Conservation (phyloP, 2,329 filamentous ascomycete species). For the Cercospora sp. region DNA sequence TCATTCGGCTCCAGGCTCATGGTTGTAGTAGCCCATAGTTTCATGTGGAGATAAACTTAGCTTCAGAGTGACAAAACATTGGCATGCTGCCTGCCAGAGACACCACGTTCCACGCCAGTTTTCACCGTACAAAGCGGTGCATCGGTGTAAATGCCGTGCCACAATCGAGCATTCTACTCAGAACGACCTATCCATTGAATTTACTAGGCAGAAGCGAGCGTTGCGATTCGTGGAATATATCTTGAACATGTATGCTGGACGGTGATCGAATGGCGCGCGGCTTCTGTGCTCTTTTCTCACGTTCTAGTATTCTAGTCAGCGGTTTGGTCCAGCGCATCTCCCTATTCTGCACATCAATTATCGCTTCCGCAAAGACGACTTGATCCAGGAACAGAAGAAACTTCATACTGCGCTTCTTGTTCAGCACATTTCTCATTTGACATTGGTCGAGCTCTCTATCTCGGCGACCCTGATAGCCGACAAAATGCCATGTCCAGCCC, state of each 20-base stretch:
- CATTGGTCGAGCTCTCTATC: neutral
- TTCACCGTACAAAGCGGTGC: neutral
- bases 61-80: neutral
- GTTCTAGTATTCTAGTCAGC: neutral
- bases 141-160: neutral
- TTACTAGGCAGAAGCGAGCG: neutral
- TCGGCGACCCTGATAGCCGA: neutral
- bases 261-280: too few relatives aligned
- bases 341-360: neutral
- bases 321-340: neutral
- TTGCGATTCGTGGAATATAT: neutral
- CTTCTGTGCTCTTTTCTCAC: neutral
- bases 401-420: neutral
- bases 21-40: neutral
- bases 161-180: neutral
- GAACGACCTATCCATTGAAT: neutral
- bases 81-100: neutral
- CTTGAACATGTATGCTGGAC: neutral
- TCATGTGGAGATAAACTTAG: neutral
- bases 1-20: neutral
- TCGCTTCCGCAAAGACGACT: neutral
- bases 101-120: too few relatives aligned
- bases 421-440: slow-evolving; percentile 1
- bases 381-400: neutral
- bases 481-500: neutral